Evolutionary conservation across 2,329 filamentous ascomycete genomes (phyloP), one percentile per base, ranked within the genome.

Genomic region (Knufia petricola): DNA sequence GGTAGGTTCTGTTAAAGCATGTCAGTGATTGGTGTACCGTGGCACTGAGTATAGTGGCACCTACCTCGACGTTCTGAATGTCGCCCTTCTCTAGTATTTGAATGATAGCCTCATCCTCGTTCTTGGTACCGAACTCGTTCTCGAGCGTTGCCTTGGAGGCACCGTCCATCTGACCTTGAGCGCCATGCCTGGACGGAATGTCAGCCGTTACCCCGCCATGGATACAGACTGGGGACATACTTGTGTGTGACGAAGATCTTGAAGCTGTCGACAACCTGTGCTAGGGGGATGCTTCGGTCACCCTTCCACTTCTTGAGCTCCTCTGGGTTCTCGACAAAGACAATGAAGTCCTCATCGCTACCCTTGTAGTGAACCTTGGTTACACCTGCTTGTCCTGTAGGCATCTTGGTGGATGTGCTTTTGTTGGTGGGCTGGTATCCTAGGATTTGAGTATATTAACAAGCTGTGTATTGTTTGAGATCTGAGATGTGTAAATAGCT

Each of bases 191-290:
- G 24, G 1, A 45, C 10, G 19, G 3, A n/a, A n/a, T 37, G 39
- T 48, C 24, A 51, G 38, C 36, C 15, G 4, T 13, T 26, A 23
- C 13, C 40, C 17, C 26, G 6, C 13, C 17, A 10, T n/a, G 12
- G 26, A 20, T 12, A 13, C 9, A 4, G 20, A 24, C 30, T 46
- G 42, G 42, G 48, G 26, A 51, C 85, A 71, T 76, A 95, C 89
- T 83, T 85, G 73, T 94, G 85, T 30, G 88, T 94, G 37, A 84
- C 73, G 62, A 95, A 94, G 62, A 98, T 75, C 76, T 94, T 86
- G 76, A 87, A 96, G 6, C 84, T 77, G 50, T 82, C 87, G 49
- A 96, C 77, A 49, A 98, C 89, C 61, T 95, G 82, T 1, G 85
- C 77, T 41, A 96, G 71, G 31, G 92, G 85, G 24, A 92, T 72